These are phyloP conservation scores for Rhynchosporium agropyri DNA, from an alignment of 2,329 filamentous ascomycete species.

Conservation along the genomic window DNA sequence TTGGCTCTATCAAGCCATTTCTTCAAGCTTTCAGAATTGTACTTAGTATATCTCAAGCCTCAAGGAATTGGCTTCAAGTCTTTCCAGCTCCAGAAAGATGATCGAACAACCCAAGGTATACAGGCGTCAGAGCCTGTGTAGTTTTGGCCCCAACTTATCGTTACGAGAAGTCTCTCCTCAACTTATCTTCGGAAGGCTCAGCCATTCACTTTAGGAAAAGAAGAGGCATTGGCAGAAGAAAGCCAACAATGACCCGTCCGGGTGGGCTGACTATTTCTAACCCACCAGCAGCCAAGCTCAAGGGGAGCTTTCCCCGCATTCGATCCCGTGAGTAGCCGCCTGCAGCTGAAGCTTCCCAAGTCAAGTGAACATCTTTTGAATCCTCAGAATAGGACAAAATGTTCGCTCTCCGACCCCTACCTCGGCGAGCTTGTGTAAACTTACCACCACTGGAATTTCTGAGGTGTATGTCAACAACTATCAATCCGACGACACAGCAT, in stretches of 20 bases:
- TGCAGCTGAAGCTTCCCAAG: background rate
- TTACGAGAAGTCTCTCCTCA: background rate
- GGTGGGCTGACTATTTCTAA: background rate
- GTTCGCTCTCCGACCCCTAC: constrained; percentile 29
- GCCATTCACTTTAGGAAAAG: background rate
- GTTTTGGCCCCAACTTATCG: background rate
- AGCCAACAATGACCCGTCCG: background rate
- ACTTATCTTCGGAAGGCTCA: background rate
- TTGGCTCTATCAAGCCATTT: too few species aligned
- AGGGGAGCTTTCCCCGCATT: constrained; percentile 16
- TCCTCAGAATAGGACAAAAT: constrained; percentile 18
- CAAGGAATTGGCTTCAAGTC: too few species aligned
- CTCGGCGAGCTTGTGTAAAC: constrained; percentile 17
- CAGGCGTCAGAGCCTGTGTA: background rate
- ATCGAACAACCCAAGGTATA: too few species aligned
- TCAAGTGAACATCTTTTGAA: background rate
- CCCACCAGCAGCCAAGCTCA: constrained; percentile 7
- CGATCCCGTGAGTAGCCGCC: constrained; percentile 1
- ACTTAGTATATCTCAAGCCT: too few species aligned
- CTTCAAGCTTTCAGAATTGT: too few species aligned
- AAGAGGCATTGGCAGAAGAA: background rate
- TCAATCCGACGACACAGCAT: constrained; percentile 28
- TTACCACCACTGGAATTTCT: constrained; percentile 23
- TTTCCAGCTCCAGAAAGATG: too few species aligned
- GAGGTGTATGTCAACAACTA: constrained; percentile 33